These are phyloP conservation scores for Phaffia tasmanica DNA, from an alignment of 768 basidiomycete genomes.

Conservation along the genomic window DNA sequence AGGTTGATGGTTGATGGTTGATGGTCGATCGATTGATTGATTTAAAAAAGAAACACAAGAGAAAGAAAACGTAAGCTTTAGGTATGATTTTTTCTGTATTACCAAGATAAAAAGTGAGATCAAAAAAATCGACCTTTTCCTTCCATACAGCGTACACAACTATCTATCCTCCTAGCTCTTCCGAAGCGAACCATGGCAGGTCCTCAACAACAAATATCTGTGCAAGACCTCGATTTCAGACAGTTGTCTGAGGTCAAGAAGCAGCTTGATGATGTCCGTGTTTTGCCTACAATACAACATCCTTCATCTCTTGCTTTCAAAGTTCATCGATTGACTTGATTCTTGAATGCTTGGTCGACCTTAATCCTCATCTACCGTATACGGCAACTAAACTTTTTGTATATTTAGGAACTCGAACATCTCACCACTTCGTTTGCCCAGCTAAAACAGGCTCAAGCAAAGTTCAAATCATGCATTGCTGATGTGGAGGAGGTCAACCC, in stretches of 20 bases:
- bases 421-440: conserved; percentile 84
- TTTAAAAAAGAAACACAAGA: too few species aligned
- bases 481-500: conserved; percentile 65
- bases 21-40: too few species aligned
- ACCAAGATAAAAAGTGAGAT: not conserved
- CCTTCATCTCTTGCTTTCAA: not conserved
- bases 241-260: conserved; percentile 81
- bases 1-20: too few species aligned
- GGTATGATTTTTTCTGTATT: too few species aligned
- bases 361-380: not conserved
- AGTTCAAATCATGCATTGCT: conserved; percentile 77
- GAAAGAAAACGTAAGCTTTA: too few species aligned
- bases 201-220: conserved; percentile 49
- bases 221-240: conserved; percentile 68
- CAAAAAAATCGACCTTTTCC: not conserved
- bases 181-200: conserved; percentile 37
- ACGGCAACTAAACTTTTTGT: not conserved
- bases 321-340: not conserved
- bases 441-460: conserved; percentile 81
- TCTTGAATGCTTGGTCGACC: not conserved
- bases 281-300: not conserved
- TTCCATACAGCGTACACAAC: not conserved
- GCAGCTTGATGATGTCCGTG: conserved; percentile 80
- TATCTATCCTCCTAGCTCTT: too few species aligned
- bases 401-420: conserved; percentile 71